phyloP scores from a whole-genome alignment of 2,329 filamentous ascomycete species.

The Keithomyces neogunnii region DNA sequence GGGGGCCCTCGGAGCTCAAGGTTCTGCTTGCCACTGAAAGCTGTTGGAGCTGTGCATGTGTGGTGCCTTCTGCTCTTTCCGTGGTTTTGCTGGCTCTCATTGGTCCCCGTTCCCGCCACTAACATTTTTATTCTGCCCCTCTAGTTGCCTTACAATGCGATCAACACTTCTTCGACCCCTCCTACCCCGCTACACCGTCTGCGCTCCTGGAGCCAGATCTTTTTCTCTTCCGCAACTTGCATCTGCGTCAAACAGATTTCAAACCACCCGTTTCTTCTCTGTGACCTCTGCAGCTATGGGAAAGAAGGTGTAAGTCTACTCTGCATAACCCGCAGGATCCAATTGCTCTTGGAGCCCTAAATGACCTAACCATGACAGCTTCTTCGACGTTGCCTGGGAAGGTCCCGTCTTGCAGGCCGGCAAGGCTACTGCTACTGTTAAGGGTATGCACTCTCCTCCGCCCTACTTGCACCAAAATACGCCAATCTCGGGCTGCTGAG shows the following conservation, averaged over 20 bases:
- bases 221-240: conserved; percentile 33
- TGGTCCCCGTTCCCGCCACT: conserved; percentile 18
- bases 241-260: conserved; percentile 31
- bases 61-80: background rate
- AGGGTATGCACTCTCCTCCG: conserved; percentile 42
- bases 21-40: too few species aligned
- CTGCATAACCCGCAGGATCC: background rate
- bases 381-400: conserved; percentile 67
- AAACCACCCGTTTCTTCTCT: conserved; percentile 36
- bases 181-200: conserved; percentile 37
- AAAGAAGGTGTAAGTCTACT: conserved; percentile 52
- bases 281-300: conserved; percentile 61
- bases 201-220: conserved; percentile 29
- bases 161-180: conserved; percentile 36
- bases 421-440: conserved; percentile 43
- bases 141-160: conserved; percentile 35
- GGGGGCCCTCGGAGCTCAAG: too few species aligned
- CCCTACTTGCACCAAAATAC: background rate
- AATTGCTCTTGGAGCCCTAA: background rate
- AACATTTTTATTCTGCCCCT: conserved; percentile 31
- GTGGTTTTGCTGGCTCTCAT: background rate
- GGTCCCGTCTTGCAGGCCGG: conserved; percentile 60
- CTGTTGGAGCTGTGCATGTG: background rate
- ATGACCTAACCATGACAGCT: conserved; percentile 31
- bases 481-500: too few species aligned